phyloP scores from a whole-genome alignment of 2,329 filamentous ascomycete genomes.

The Diaporthe vaccinii region DNA sequence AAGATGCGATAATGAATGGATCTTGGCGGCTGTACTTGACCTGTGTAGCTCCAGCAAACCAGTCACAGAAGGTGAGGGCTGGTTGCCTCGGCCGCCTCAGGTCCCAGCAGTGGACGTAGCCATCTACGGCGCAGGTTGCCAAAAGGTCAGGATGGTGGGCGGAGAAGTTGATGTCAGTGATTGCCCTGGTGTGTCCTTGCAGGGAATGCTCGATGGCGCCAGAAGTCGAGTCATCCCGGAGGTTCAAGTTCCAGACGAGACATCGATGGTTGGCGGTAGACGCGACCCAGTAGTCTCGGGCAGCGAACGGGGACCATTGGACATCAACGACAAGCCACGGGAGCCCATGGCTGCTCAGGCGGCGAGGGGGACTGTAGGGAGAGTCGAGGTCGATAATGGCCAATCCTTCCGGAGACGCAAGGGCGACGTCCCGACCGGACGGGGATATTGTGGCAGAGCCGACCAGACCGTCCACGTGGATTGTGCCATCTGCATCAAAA shows the following conservation, averaged over 20 bases:
- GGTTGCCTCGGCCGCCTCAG: constrained; percentile 80
- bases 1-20: constrained; percentile 88
- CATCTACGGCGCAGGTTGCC: constrained; percentile 92
- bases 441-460: constrained; percentile 95
- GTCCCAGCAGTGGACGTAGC: constrained; percentile 94
- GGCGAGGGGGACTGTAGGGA: constrained; percentile 87
- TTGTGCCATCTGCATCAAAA: constrained; percentile 86
- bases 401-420: constrained; percentile 90
- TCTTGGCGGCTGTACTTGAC: constrained; percentile 95
- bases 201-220: constrained; percentile 88
- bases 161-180: constrained; percentile 97
- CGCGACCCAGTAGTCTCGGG: constrained; percentile 91
- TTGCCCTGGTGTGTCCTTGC: constrained; percentile 85
- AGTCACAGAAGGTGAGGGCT: constrained; percentile 87
- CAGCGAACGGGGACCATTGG: constrained; percentile 95
- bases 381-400: constrained; percentile 94
- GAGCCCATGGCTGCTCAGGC: constrained; percentile 83
- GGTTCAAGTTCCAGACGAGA: constrained; percentile 91
- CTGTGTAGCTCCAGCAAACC: constrained; percentile 93
- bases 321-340: constrained; percentile 97
- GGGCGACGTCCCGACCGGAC: constrained; percentile 88
- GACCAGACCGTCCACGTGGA: constrained; percentile 84
- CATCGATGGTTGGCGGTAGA: constrained; percentile 96
- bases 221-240: constrained; percentile 78
- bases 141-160: constrained; percentile 91